phyloP scores from a whole-genome alignment of 1,139 yeast genomes.

The Saccharomyces uvarum region DNA sequence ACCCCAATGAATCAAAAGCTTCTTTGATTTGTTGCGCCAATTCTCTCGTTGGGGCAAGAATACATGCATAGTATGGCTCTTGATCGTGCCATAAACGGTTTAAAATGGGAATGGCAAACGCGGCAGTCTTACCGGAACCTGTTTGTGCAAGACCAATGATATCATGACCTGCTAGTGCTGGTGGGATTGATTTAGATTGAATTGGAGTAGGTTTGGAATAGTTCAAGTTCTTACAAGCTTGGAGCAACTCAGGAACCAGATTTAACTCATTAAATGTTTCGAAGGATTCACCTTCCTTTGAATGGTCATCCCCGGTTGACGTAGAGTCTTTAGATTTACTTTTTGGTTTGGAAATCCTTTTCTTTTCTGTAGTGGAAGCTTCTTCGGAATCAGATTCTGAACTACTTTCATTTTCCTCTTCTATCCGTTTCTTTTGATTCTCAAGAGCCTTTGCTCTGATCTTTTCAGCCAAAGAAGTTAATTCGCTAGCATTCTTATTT shows the following conservation, averaged over 20 bases:
- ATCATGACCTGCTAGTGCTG: constrained; percentile 79
- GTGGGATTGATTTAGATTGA: constrained; percentile 86
- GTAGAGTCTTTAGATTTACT: constrained; percentile 4
- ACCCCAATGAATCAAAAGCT: constrained; percentile 89
- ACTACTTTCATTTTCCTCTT: constrained; percentile 8
- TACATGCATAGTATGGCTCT: constrained; percentile 79
- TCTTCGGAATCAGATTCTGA: constrained; percentile 4
- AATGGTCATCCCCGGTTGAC: constrained; percentile 17
- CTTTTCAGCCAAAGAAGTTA: constrained; percentile 36
- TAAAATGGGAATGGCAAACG: constrained; percentile 81
- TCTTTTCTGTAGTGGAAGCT: constrained; percentile 1
- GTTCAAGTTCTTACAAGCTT: constrained; percentile 64
- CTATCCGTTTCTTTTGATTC: constrained; percentile 20
- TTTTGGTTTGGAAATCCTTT: background rate
- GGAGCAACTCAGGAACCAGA: constrained; percentile 72
- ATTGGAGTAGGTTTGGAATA: constrained; percentile 78
- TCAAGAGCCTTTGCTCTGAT: constrained; percentile 48
- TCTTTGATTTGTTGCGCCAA: constrained; percentile 92
- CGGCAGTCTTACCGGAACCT: constrained; percentile 82
- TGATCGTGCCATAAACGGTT: constrained; percentile 89
- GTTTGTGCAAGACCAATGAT: constrained; percentile 78
- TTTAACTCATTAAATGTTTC: constrained; percentile 43
- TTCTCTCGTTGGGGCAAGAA: constrained; percentile 94
- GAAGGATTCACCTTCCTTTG: constrained; percentile 24
- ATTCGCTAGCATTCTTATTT: constrained; percentile 19